These are phyloP conservation scores for Ceratopteris richardii DNA, from an alignment of 75 land plant genomes.

Conservation along the genomic window DNA sequence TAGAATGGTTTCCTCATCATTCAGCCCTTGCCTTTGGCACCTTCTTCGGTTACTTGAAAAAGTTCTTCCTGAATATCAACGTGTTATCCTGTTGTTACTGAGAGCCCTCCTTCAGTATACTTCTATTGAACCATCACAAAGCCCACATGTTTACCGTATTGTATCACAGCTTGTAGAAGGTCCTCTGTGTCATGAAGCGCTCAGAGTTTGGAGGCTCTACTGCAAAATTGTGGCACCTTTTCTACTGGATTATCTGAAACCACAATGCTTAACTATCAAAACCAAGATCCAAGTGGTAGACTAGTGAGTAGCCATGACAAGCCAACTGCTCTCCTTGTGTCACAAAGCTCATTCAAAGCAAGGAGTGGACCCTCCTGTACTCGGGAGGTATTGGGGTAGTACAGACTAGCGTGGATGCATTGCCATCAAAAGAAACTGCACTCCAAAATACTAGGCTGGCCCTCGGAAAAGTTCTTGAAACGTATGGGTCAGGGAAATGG, in stretches of 20 bases:
- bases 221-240: slow-evolving; percentile 74
- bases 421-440: slow-evolving; percentile 58
- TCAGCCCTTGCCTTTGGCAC: slow-evolving; percentile 97
- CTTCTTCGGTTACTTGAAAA: slow-evolving; percentile 80
- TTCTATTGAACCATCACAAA: slow-evolving; percentile 85
- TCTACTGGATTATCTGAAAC: slow-evolving; percentile 35
- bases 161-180: slow-evolving; percentile 99
- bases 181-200: slow-evolving; percentile 86
- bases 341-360: slow-evolving; percentile 87
- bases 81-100: slow-evolving; percentile 83
- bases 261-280: slow-evolving; percentile 22
- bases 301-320: slow-evolving; percentile 30
- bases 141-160: slow-evolving; percentile 88
- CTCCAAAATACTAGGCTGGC: slow-evolving; percentile 83
- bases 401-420: slow-evolving; percentile 30
- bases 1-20: slow-evolving; percentile 93
- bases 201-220: slow-evolving; percentile 90
- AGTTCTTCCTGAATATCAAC: slow-evolving; percentile 91
- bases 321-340: slow-evolving; percentile 24
- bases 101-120: slow-evolving; percentile 88
- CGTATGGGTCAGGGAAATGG: slow-evolving; percentile 67
- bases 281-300: slow-evolving; percentile 26
- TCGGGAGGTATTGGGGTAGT: not conserved
- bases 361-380: slow-evolving; percentile 70
- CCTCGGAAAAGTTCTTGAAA: slow-evolving; percentile 88